Base-by-base conservation (phyloP, 164 flowering plant genomes). In the Saururus chinensis region DNA sequence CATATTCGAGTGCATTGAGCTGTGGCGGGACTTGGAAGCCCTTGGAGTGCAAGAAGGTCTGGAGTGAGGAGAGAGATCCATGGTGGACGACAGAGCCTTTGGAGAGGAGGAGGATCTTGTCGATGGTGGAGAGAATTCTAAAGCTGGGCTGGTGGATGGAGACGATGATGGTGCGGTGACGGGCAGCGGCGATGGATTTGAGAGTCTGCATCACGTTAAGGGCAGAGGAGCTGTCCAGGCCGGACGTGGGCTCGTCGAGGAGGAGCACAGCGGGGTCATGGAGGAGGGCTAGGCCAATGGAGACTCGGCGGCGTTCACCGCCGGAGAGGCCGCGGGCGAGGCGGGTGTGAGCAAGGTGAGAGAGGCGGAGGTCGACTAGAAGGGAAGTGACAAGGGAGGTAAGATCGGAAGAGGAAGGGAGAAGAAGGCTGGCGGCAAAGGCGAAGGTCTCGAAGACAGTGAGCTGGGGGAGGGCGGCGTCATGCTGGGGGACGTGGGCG, bases 81-180 rank as follows among this genome's bases (percentile, higher is more conserved):
- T 91, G 93, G 61, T 93, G 92, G 0, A 88, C 75, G 14, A 93
- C 88, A 17, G 58, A 14, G 35, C 1, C 99, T 73, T 84, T 87
- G 0, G 86, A 78, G 0, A 93, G 76, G 51, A 93, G 64, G 0
- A 93, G 78, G 57, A 93, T 71, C 17, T 56, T 67, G 66, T 87
- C 88, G 66, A 90, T 83, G 59, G 71, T 67, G 49, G 89, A 74
- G 11, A 93, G 81, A 60, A 93, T 90, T 75, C 82, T 83, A 79
- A 81, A 90, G 61, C 96, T 87, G 0, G 99, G 99, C 63, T 93
- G 99, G 69, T 93, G 99, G 9, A 93, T 88, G 42, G 97, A 90
- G 61, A 93, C 66, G 25, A 93, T 49, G 1, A 93, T 76, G 1
- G 97, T 93, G 19, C 96, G 65, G 56, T 65, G 54, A 20, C 87